Percentiles rank a stretch among this genome's conserved stretches.
Evolutionary conservation across 768 basidiomycete species (phyloP).

Genomic region (Amanita inopinata): DNA sequence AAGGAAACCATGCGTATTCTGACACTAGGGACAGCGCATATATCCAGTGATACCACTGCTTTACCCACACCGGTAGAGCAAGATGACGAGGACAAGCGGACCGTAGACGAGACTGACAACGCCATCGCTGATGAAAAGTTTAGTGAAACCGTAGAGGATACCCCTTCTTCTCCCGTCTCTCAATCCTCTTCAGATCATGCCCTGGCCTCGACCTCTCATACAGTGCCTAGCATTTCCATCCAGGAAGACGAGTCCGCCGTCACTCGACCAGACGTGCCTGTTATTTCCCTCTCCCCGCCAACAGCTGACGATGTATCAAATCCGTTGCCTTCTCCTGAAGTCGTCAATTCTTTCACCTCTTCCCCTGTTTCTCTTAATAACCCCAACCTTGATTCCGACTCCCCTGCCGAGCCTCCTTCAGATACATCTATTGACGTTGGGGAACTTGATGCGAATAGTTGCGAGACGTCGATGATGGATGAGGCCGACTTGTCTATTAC

Average conservation of each 20-base stretch:
- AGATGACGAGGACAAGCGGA: background rate
- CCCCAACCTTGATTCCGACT: no score
- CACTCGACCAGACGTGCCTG: background rate
- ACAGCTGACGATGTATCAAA: background rate
- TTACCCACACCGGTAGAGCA: background rate
- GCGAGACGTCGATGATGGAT: no score
- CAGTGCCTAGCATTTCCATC: background rate
- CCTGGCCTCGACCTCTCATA: background rate
- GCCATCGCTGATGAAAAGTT: background rate
- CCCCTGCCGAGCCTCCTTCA: background rate
- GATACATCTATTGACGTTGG: slow-evolving; percentile 6
- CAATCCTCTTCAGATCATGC: slow-evolving; percentile 2
- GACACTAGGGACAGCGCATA: no score
- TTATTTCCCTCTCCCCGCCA: slow-evolving; percentile 8
- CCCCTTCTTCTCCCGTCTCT: background rate
- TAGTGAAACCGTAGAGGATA: background rate
- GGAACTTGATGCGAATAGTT: no score
- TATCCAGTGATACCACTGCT: background rate
- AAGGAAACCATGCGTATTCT: no score
- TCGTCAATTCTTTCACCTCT: background rate
- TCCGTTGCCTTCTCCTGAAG: background rate
- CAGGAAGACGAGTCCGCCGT: background rate
- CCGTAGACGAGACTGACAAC: background rate
- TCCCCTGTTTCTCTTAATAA: no score
- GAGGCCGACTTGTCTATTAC: slow-evolving; percentile 10